Conservation (phyloP, 192 early-diverging fungal species). For the Coemansia sp. region DNA sequence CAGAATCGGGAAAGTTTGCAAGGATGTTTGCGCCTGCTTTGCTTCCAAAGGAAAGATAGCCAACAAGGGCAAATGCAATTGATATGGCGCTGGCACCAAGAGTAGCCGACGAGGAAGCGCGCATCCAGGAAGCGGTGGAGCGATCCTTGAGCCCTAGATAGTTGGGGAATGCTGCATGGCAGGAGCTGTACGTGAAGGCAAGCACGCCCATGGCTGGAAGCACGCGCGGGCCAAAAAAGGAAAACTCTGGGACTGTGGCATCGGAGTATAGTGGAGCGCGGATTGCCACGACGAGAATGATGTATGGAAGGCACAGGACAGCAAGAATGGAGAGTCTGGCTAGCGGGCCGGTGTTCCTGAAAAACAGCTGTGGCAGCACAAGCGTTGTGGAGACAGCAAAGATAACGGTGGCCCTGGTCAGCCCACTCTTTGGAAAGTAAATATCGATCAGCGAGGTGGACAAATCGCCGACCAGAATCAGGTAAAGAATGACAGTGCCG, state of each 20-base stretch:
- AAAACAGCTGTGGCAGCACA: slow-evolving; percentile 57
- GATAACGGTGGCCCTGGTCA: slow-evolving; percentile 12
- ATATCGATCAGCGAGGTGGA: slow-evolving; percentile 14
- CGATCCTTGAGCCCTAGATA: slow-evolving; percentile 58
- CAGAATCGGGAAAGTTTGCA: slow-evolving; percentile 60
- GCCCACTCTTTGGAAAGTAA: slow-evolving; percentile 14
- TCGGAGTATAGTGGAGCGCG: slow-evolving; percentile 54
- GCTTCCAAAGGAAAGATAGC: slow-evolving; percentile 62
- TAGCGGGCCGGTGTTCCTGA: slow-evolving; percentile 62
- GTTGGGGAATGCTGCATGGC: slow-evolving; percentile 64
- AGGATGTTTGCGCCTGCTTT: slow-evolving; percentile 61
- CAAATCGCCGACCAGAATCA: slow-evolving; percentile 40
- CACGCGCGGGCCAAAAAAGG: slow-evolving; percentile 58
- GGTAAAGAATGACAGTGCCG: slow-evolving; percentile 47
- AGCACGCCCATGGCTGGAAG: slow-evolving; percentile 64
- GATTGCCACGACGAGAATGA: slow-evolving; percentile 58
- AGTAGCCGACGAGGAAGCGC: slow-evolving; percentile 56
- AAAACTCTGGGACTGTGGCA: slow-evolving; percentile 35
- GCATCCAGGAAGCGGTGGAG: slow-evolving; percentile 51
- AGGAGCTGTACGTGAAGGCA: slow-evolving; percentile 64
- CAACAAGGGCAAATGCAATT: slow-evolving; percentile 60
- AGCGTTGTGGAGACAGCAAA: slow-evolving; percentile 26
- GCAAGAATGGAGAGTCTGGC: slow-evolving; percentile 58
- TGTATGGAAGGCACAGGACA: slow-evolving; percentile 60
- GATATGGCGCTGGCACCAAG: slow-evolving; percentile 55